A percentile compares a stretch with the other conserved stretches of the same genome.
Conservation (phyloP, 768 basidiomycete genomes). For the Cyclocybe cylindracea region DNA sequence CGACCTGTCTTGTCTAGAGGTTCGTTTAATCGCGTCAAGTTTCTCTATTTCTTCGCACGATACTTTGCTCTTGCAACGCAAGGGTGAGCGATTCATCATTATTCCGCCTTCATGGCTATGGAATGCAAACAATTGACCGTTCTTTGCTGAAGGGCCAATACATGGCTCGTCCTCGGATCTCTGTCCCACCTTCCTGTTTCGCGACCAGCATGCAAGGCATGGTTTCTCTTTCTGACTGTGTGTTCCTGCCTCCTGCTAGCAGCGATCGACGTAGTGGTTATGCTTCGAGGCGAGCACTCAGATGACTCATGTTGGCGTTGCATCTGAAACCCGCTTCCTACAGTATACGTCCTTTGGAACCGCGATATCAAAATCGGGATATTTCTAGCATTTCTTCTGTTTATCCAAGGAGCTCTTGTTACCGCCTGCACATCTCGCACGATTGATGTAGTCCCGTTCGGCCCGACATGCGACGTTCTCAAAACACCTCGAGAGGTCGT, state of each 20-base stretch:
- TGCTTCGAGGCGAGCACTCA: slow-evolving; percentile 14
- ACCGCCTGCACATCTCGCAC: slow-evolving; percentile 7
- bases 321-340: neutral
- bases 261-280: slow-evolving; percentile 12
- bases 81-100: slow-evolving; percentile 5
- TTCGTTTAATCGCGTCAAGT: slow-evolving; percentile 12
- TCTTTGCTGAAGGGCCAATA: slow-evolving; percentile 5
- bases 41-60: slow-evolving; percentile 13
- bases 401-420: slow-evolving; percentile 8
- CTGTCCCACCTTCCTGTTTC: slow-evolving; percentile 7
- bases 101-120: neutral
- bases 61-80: slow-evolving; percentile 15
- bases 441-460: slow-evolving; percentile 13
- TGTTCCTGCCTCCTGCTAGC: slow-evolving; percentile 13
- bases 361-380: slow-evolving; percentile 9
- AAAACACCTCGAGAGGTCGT: slow-evolving; percentile 14
- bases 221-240: slow-evolving; percentile 12
- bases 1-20: slow-evolving; percentile 4
- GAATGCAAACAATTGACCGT: neutral
- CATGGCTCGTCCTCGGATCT: slow-evolving; percentile 6
- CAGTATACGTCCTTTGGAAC: slow-evolving; percentile 17
- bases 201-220: slow-evolving; percentile 8
- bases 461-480: slow-evolving; percentile 12
- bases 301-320: neutral
- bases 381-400: slow-evolving; percentile 9